Evolutionary conservation across 768 basidiomycete species (phyloP), one percentile per base, ranked within the genome.

Genomic region (Hygrophorus russula): DNA sequence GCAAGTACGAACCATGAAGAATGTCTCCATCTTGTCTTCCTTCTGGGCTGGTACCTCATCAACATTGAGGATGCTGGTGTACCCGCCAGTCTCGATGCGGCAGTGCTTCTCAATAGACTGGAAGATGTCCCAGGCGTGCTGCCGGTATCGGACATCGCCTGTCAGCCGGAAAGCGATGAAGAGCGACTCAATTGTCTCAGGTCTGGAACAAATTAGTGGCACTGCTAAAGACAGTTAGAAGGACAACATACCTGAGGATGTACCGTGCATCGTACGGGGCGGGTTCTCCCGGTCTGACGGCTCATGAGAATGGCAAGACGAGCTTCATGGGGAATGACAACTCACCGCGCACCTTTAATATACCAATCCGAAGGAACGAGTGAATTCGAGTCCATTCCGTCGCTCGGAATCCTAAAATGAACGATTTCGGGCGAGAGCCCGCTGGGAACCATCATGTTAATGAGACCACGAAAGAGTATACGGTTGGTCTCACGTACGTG

Each of bases 1-100:
- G 31, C 38, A 24, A 51, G 28, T 17, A 60, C 79, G 33, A 46
- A 86, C 87, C 70, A 96, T 69, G 62, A 92, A 75, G 66, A 93
- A 96, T 10, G 92, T 92, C 64, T 97, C 92, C 92, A 96, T 94
- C 59, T 84, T 82, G 61, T 97, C 90, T 49, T 89, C 82, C 45
- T 74, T 66, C 54, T 67, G 64, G 1, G 68, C 75, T 0, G 82
- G 80, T 8, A 80, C 65, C 47, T 76, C 70, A 59, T 94, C 88
- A 8, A 97, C 93, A 55, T 96, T 88, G 46, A 81, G 60, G 36
- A 97, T 70, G 29, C 78, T 77, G 13, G 86, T 84, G 54, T 85
- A 97, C 7, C 92, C 93, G 14, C 92, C 93, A 0, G 67, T 70
- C n/a, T 70, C 64, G 15, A 91, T 65, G 38, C 71, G 69, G 54